phyloP scores from a whole-genome alignment of 495 filamentous ascomycete genomes.

The Lasiosphaeris hirsuta region DNA sequence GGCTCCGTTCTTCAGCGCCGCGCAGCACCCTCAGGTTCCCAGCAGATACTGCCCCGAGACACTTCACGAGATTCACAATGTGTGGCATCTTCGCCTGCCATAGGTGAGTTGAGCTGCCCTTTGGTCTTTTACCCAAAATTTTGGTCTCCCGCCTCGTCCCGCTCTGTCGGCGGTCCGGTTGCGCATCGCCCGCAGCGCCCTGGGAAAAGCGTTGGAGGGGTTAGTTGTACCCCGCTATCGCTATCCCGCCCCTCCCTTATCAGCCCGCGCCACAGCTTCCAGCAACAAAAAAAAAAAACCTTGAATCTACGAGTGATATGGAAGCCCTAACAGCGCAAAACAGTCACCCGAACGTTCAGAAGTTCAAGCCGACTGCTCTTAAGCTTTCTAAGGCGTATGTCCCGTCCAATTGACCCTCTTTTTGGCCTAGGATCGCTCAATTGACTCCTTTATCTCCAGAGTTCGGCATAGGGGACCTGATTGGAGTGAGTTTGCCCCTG shows the following conservation, averaged over 20 bases:
- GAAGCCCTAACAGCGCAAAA: slow-evolving; percentile 17
- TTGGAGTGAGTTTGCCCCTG: slow-evolving; percentile 74
- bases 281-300: slow-evolving; percentile 1
- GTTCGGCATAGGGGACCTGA: slow-evolving; percentile 95
- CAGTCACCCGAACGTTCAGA: slow-evolving; percentile 91
- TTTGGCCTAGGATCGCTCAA: slow-evolving; percentile 26
- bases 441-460: slow-evolving; percentile 52
- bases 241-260: slow-evolving; percentile 1
- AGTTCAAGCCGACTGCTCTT: slow-evolving; percentile 95
- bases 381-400: slow-evolving; percentile 93
- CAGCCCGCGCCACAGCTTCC: slow-evolving; percentile 7
- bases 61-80: slow-evolving; percentile 39
- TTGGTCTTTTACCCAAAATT: slow-evolving; percentile 4
- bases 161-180: neutral
- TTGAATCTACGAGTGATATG: neutral
- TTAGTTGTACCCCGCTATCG: neutral
- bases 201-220: neutral
- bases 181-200: neutral
- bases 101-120: slow-evolving; percentile 54
- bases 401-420: slow-evolving; percentile 10
- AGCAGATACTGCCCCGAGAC: slow-evolving; percentile 6
- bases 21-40: slow-evolving; percentile 15
- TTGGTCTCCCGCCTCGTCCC: slow-evolving; percentile 1
- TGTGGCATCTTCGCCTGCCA: slow-evolving; percentile 95
- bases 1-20: slow-evolving; percentile 26